These are phyloP conservation scores for Fusarium xyrophilum DNA, from an alignment of 2,329 filamentous ascomycete genomes.

Conservation along the genomic window DNA sequence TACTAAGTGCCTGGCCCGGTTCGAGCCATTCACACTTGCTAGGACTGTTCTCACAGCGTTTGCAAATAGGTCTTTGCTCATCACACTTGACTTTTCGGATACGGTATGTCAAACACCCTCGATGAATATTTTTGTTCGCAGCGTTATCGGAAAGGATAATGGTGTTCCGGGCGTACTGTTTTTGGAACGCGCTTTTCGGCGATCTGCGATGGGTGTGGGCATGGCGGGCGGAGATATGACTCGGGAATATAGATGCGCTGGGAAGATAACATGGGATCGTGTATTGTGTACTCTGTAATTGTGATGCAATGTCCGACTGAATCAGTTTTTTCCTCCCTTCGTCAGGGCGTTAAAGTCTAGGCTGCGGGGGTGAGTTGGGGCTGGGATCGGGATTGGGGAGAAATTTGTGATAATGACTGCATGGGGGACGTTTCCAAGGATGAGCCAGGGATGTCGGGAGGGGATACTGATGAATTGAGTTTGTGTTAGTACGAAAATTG, in stretches of 20 bases:
- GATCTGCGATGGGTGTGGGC: slow-evolving; percentile 11
- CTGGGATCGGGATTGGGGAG: background rate
- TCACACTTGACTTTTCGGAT: slow-evolving; percentile 39
- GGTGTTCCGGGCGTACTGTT: slow-evolving; percentile 19
- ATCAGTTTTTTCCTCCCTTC: background rate
- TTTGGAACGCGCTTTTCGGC: slow-evolving; percentile 31
- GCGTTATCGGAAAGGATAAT: background rate
- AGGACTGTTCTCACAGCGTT: slow-evolving; percentile 27
- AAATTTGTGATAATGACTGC: background rate
- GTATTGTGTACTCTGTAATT: background rate
- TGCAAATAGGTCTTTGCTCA: slow-evolving; percentile 27
- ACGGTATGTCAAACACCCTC: slow-evolving; percentile 34
- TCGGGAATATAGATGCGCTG: background rate
- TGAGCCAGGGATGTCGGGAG: background rate
- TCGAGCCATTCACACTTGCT: slow-evolving; percentile 36
- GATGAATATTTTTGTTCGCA: background rate
- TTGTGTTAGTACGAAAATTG: background rate
- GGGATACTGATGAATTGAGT: background rate
- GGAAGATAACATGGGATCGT: background rate
- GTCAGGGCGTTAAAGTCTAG: background rate
- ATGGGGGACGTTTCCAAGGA: background rate
- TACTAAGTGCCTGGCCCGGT: slow-evolving; percentile 13
- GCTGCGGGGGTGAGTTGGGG: too few relatives aligned
- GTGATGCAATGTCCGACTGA: background rate
- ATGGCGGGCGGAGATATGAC: background rate